phyloP scores from a whole-genome alignment of 805 yeast genomes.

The Sugiyamaella floridensis region DNA sequence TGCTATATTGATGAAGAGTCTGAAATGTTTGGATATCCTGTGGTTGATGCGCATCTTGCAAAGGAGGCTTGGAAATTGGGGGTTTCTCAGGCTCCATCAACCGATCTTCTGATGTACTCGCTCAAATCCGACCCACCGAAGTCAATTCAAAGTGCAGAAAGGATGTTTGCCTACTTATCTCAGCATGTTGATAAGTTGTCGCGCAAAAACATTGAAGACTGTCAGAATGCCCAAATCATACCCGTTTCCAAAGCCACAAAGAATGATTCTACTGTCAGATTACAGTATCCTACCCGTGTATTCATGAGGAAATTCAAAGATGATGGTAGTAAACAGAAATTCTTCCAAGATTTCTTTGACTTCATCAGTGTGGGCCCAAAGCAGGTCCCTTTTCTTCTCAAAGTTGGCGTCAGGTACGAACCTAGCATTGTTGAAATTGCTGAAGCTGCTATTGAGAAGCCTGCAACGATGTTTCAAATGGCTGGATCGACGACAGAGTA shows the following conservation, averaged over 20 bases:
- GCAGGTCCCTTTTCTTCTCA: slow-evolving; percentile 28
- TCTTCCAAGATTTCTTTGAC: slow-evolving; percentile 24
- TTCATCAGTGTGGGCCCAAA: slow-evolving; percentile 20
- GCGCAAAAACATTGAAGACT: slow-evolving; percentile 14
- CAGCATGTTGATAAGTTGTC: slow-evolving; percentile 19
- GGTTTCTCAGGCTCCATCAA: slow-evolving; percentile 24
- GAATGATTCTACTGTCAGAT: slow-evolving; percentile 2
- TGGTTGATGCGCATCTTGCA: slow-evolving; percentile 19
- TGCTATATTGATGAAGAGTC: slow-evolving; percentile 23
- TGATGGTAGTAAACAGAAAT: slow-evolving; percentile 5
- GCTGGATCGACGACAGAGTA: slow-evolving; percentile 23
- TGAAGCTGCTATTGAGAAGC: slow-evolving; percentile 20
- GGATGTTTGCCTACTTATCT: slow-evolving; percentile 28
- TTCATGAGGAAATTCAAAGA: slow-evolving; percentile 16
- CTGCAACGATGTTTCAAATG: slow-evolving; percentile 21
- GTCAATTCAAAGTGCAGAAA: slow-evolving; percentile 18
- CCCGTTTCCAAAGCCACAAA: slow-evolving; percentile 18
- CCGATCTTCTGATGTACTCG: slow-evolving; percentile 15
- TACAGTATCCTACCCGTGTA: slow-evolving; percentile 22
- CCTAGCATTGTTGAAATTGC: slow-evolving; percentile 31
- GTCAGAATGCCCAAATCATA: slow-evolving; percentile 22
- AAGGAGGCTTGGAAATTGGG: slow-evolving; percentile 29
- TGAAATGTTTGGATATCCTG: slow-evolving; percentile 26
- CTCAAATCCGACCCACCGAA: slow-evolving; percentile 22
- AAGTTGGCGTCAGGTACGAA: slow-evolving; percentile 29